phyloP scores from a whole-genome alignment of 75 land plant genomes.

The Cryptomeria japonica region DNA sequence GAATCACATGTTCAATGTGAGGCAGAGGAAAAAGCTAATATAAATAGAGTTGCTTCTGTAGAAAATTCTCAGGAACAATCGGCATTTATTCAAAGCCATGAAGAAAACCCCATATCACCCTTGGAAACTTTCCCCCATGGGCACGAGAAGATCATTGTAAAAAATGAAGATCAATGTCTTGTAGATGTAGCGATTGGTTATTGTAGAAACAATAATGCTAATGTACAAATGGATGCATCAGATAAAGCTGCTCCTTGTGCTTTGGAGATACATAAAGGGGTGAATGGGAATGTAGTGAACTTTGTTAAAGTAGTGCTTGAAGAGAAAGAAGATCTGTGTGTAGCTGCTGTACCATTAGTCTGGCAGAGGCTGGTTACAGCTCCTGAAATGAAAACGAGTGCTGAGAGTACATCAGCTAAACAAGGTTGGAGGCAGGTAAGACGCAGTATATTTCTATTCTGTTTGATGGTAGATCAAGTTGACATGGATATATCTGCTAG shows the following conservation, averaged over 20 bases:
- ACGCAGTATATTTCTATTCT: neutral
- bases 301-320: constrained; percentile 66
- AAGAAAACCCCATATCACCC: neutral
- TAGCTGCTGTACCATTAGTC: constrained; percentile 84
- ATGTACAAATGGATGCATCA: constrained; percentile 61
- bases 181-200: constrained; percentile 23
- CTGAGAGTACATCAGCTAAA: constrained; percentile 89
- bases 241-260: constrained; percentile 80
- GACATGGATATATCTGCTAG: neutral
- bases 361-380: constrained; percentile 82
- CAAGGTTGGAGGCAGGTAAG: constrained; percentile 95
- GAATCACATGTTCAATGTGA: constrained; percentile 38
- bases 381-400: constrained; percentile 68
- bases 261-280: constrained; percentile 63
- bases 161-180: constrained; percentile 10
- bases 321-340: constrained; percentile 81
- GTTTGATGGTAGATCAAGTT: neutral
- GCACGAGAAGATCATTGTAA: neutral
- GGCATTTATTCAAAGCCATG: neutral
- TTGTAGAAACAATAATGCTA: constrained; percentile 39
- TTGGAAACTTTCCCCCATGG: neutral
- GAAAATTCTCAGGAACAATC: neutral
- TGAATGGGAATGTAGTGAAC: constrained; percentile 53
- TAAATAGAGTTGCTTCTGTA: constrained; percentile 1
- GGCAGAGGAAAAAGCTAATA: constrained; percentile 6